Conservation (phyloP, 2,329 filamentous ascomycete genomes). For the Ascochyta fabae region DNA sequence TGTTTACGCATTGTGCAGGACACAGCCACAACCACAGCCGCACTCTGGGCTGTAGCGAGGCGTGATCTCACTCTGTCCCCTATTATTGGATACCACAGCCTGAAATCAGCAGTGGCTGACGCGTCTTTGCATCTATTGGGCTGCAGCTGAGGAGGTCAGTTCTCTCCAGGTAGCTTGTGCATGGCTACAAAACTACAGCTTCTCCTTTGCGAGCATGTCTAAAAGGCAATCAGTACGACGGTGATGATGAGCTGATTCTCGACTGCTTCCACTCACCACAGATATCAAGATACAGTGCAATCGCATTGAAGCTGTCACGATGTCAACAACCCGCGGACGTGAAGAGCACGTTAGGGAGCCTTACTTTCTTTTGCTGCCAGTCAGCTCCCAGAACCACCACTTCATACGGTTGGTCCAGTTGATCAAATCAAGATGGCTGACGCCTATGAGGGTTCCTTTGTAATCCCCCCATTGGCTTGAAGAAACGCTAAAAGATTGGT, state of each 20-base stretch:
- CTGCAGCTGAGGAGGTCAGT: background rate
- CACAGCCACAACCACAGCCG: slow-evolving; percentile 33
- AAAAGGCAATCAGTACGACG: background rate
- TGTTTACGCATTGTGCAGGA: background rate
- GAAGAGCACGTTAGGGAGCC: background rate
- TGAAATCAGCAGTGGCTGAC: slow-evolving; percentile 20
- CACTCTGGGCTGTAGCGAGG: slow-evolving; percentile 21
- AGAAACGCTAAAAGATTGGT: slow-evolving; percentile 51
- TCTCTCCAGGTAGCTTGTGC: background rate
- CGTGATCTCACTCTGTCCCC: slow-evolving; percentile 17
- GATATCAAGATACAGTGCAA: slow-evolving; percentile 69
- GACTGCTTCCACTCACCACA: slow-evolving; percentile 56
- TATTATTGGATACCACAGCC: slow-evolving; percentile 11
- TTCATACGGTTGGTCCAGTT: slow-evolving; percentile 70
- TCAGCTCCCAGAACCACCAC: slow-evolving; percentile 63
- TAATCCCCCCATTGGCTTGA: slow-evolving; percentile 68
- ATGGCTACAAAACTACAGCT: slow-evolving; percentile 26
- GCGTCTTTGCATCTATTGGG: slow-evolving; percentile 13
- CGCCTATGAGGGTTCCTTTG: slow-evolving; percentile 67
- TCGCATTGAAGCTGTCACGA: slow-evolving; percentile 66
- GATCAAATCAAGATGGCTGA: slow-evolving; percentile 69
- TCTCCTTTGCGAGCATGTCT: slow-evolving; percentile 51
- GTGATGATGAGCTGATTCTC: slow-evolving; percentile 1
- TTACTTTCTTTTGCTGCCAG: slow-evolving; percentile 62
- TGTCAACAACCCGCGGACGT: slow-evolving; percentile 16